Evolutionary conservation across 2,329 filamentous ascomycete species (phyloP).

Genomic region (Leptosphaerulina australis): DNA sequence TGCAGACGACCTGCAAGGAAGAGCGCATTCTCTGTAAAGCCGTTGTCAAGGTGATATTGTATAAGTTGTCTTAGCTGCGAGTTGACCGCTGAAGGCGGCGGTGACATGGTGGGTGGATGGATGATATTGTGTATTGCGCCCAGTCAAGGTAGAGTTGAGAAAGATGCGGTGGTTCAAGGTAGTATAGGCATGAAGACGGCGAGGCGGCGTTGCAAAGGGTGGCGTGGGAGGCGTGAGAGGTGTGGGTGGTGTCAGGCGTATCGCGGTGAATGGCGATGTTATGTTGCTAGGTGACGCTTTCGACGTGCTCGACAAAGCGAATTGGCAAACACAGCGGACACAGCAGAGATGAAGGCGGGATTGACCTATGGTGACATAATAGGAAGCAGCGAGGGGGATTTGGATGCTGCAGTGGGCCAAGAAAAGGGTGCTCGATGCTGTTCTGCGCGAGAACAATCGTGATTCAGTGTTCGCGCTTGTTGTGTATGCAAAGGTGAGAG

Average conservation of each 20-base stretch:
- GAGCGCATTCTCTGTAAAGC: constrained; percentile 84
- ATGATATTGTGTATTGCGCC: constrained; percentile 11
- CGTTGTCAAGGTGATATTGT: constrained; percentile 84
- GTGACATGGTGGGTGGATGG: constrained; percentile 57
- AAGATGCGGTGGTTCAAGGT: constrained; percentile 13
- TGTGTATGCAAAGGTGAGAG: constrained; percentile 27
- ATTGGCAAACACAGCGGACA: constrained; percentile 43
- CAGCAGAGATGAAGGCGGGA: constrained; percentile 20
- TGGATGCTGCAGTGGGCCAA: constrained; percentile 17
- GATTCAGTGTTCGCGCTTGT: constrained; percentile 33
- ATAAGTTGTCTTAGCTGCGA: constrained; percentile 69
- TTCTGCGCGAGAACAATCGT: constrained; percentile 18
- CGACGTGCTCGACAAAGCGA: constrained; percentile 46
- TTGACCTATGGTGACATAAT: constrained; percentile 21
- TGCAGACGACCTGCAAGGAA: constrained; percentile 89
- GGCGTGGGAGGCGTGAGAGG: constrained; percentile 2
- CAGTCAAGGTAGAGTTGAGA: constrained; percentile 15
- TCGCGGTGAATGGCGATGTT: constrained; percentile 33
- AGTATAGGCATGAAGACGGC: constrained; percentile 38
- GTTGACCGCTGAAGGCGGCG: constrained; percentile 61
- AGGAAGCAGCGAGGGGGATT: constrained; percentile 17
- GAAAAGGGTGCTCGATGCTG: constrained; percentile 13
- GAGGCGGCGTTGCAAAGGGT: neutral
- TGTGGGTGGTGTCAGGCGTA: constrained; percentile 17
- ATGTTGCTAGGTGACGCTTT: constrained; percentile 45